phyloP scores from a whole-genome alignment of 805 yeast species.

The Schwanniomyces sp. region DNA sequence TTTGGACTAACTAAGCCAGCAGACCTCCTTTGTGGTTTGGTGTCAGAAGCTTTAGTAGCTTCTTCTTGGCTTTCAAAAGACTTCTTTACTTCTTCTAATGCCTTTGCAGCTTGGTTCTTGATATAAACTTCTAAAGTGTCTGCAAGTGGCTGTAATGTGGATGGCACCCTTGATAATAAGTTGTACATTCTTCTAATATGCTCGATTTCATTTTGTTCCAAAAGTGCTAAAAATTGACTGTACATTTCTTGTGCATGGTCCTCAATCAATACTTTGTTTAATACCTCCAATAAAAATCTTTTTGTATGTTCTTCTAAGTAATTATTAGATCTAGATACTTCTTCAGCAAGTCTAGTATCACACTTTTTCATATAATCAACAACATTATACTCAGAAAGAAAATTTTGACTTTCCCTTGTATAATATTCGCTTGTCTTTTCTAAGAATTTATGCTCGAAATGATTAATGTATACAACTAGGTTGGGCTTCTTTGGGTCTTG shows the following conservation, averaged over 20 bases:
- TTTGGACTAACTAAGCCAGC: constrained; percentile 62
- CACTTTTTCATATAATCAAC: constrained; percentile 90
- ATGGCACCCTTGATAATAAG: constrained; percentile 74
- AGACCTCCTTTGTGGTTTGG: constrained; percentile 15
- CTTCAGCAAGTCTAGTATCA: constrained; percentile 78
- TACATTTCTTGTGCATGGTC: constrained; percentile 77
- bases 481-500: constrained; percentile 86
- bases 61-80: constrained; percentile 25
- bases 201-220: constrained; percentile 68
- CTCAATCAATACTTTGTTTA: constrained; percentile 75
- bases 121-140: constrained; percentile 72
- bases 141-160: constrained; percentile 77
- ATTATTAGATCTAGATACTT: constrained; percentile 71
- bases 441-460: constrained; percentile 77
- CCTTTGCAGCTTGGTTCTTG: constrained; percentile 44
- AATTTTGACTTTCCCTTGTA: constrained; percentile 63
- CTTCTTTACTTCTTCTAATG: constrained; percentile 54
- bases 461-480: constrained; percentile 74
- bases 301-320: constrained; percentile 86
- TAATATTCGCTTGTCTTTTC: constrained; percentile 69
- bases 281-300: constrained; percentile 68
- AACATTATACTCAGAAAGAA: constrained; percentile 71
- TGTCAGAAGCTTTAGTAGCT: constrained; percentile 10
- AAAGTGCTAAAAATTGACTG: constrained; percentile 69
- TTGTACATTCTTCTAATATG: constrained; percentile 79